Conservation (phyloP, 306 rosid genomes). For the Castanopsis chinensis region DNA sequence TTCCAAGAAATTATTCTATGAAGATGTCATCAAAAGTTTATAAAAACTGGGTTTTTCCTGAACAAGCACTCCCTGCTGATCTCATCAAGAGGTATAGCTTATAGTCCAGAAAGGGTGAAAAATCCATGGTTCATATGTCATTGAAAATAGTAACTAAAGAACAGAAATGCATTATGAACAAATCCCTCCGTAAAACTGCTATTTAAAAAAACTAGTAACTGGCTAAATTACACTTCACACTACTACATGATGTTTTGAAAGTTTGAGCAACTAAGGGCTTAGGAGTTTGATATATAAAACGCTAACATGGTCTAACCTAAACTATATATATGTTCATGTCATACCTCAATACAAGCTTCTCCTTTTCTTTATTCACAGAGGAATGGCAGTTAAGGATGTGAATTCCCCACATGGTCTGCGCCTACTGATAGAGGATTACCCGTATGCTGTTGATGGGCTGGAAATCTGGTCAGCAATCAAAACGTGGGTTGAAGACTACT, state of each 20-base stretch:
- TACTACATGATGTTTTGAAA: neutral
- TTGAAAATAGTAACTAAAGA: neutral
- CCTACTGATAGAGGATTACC: constrained; percentile 68
- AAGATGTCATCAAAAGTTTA: constrained; percentile 43
- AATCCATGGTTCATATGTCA: neutral
- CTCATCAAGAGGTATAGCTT: constrained; percentile 42
- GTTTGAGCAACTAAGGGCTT: neutral
- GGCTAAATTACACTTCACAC: neutral
- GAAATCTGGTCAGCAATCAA: constrained; percentile 66
- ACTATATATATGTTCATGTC: neutral
- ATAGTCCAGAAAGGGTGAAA: neutral
- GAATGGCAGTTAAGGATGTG: constrained; percentile 61
- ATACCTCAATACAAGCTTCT: neutral
- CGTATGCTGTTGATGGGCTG: constrained; percentile 80
- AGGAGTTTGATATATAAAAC: neutral
- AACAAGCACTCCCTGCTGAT: constrained; percentile 49
- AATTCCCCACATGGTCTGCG: constrained; percentile 51
- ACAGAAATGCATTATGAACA: neutral
- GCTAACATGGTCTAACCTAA: neutral
- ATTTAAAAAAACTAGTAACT: neutral
- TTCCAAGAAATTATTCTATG: constrained; percentile 43
- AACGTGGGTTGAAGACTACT: constrained; percentile 65
- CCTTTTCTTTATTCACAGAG: constrained; percentile 47
- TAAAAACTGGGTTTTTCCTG: constrained; percentile 46
- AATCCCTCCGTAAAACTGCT: neutral